Conservation (phyloP, 495 filamentous ascomycete species). For the Cercophora sp. region DNA sequence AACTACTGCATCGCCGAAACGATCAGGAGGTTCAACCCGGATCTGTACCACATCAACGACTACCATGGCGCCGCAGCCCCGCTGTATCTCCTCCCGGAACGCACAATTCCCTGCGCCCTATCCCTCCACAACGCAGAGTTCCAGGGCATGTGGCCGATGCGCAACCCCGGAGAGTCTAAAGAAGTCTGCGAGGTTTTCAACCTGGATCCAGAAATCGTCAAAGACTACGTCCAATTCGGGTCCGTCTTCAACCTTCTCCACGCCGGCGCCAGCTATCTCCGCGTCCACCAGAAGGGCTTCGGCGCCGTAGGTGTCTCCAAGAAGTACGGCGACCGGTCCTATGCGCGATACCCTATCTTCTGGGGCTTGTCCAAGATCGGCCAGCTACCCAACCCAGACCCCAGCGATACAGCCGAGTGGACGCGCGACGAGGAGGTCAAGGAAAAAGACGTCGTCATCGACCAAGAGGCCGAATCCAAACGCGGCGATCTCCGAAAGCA, state of each 20-base stretch:
- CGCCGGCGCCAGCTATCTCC: constrained; percentile 64
- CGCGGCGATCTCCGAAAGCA: constrained; percentile 58
- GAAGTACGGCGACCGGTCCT: constrained; percentile 70
- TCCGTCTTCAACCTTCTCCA: constrained; percentile 68
- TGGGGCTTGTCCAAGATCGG: constrained; percentile 70
- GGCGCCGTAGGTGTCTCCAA: constrained; percentile 70
- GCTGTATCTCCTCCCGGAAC: constrained; percentile 60
- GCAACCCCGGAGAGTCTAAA: constrained; percentile 59
- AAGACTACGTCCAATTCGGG: constrained; percentile 64
- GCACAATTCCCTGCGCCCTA: constrained; percentile 56
- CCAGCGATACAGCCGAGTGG: constrained; percentile 69
- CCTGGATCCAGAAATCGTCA: constrained; percentile 45
- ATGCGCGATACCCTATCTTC: constrained; percentile 71
- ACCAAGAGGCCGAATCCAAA: constrained; percentile 54
- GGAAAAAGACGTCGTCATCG: constrained; percentile 51
- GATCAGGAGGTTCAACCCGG: constrained; percentile 57
- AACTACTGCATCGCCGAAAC: constrained; percentile 66
- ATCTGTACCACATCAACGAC: constrained; percentile 78
- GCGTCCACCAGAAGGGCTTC: constrained; percentile 68
- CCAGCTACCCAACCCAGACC: constrained; percentile 69
- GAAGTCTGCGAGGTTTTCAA: constrained; percentile 74
- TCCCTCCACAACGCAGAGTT: constrained; percentile 60
- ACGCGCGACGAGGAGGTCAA: constrained; percentile 44
- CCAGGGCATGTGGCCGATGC: constrained; percentile 71
- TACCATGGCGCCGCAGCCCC: constrained; percentile 73